Percentiles rank a stretch among this genome's conserved stretches.
Evolutionary conservation across 257 asterid species (phyloP).

Genomic region (Solanum lycopersicoides): DNA sequence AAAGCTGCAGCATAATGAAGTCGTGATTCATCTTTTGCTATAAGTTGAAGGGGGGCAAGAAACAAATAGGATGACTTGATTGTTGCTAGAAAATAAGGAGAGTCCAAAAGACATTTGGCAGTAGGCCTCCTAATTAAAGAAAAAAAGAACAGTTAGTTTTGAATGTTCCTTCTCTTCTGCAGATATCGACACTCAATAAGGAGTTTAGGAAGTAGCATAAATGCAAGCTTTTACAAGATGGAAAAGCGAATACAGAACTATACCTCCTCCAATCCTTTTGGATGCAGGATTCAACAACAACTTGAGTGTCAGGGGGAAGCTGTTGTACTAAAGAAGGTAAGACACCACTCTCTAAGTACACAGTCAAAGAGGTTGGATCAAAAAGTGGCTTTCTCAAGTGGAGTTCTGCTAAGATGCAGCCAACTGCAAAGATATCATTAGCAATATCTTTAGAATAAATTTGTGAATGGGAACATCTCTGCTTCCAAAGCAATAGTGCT

Average conservation of each 20-base stretch:
- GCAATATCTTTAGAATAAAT: constrained; percentile 43
- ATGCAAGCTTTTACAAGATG: not conserved
- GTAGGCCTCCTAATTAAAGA: constrained; percentile 76
- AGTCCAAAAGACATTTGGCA: constrained; percentile 78
- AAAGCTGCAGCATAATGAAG: constrained; percentile 79
- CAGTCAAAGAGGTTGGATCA: constrained; percentile 40
- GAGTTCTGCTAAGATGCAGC: constrained; percentile 91
- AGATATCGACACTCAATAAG: not conserved
- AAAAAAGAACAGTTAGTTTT: constrained; percentile 6
- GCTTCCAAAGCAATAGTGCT: constrained; percentile 73
- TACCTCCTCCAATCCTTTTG: constrained; percentile 81
- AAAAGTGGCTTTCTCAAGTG: constrained; percentile 75
- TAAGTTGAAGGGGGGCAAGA: constrained; percentile 81
- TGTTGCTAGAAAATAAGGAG: constrained; percentile 72
- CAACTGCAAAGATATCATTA: constrained; percentile 77
- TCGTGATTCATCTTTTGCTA: constrained; percentile 74
- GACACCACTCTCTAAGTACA: constrained; percentile 56
- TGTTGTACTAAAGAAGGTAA: constrained; percentile 54
- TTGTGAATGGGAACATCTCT: constrained; percentile 23
- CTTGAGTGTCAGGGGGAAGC: constrained; percentile 58
- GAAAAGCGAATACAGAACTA: constrained; percentile 5
- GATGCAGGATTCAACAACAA: constrained; percentile 73
- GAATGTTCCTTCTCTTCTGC: not conserved
- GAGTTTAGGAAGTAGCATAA: not conserved
- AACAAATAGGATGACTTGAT: constrained; percentile 73